Base-by-base conservation (phyloP, 345 rosid genomes). In the Gossypium ekmanianum region DNA sequence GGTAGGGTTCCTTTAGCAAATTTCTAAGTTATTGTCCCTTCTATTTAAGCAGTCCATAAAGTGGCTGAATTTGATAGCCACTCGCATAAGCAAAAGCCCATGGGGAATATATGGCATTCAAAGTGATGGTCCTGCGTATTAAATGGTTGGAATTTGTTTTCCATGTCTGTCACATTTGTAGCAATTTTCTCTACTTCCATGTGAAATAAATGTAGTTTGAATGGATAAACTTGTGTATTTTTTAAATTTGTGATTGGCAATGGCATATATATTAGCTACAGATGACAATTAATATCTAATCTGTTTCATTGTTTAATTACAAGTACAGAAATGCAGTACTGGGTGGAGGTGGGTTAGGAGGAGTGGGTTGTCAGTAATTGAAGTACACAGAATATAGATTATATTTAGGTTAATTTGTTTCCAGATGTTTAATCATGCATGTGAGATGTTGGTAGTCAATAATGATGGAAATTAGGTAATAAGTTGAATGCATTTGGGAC, bases 51-150 rank as follows among this genome's bases (percentile, higher is more conserved):
- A 65, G 51, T 43, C 11, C 54, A 18, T 22, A 24, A 12, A 45
- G n/a, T 13, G 22, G 54, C 55, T 45, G 69, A 18, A 41, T 65
- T 65, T 65, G 51, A 43, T 61, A 26, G 41, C 64, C 16, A 26
- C 41, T 26, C 9, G 39, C 39, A 34, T 34, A 34, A 34, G 39
- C 39, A 34, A 34, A 34, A 4, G 39, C 6, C 3, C 16, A 67
- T 66, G 2, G 47, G 29, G 71, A 67, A 54, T 65, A 18, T 9
- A 55, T 5, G 48, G 68, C 68, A 63, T 63, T 63, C 68, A 63
- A 1, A 4, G 47, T 34, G 51, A 44, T 66, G 54, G 70, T 20
- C 52, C 54, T 20, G 52, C 51, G 12, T 1, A 45, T 20, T 66
- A 39, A 66, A 11, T 16, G 34, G n/a, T 20, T 66, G 12, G 13